These are phyloP conservation scores for Ceratocystiopsis sp. DNA, from an alignment of 2,329 filamentous ascomycete species.

Conservation along the genomic window DNA sequence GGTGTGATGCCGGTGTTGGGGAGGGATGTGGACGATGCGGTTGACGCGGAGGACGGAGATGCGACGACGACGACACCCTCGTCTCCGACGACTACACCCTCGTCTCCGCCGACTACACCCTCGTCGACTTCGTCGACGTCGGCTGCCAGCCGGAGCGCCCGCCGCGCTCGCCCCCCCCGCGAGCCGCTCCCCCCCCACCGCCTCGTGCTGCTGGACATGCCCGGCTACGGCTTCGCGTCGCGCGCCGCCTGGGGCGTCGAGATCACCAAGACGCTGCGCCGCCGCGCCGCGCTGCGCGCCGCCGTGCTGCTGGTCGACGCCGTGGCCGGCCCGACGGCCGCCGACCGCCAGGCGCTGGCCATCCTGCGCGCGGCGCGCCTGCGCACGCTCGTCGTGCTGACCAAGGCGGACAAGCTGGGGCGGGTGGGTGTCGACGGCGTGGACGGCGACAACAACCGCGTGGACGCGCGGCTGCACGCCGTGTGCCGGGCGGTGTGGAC, in stretches of 20 bases:
- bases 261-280: conserved; percentile 31
- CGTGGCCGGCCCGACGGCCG: conserved; percentile 31
- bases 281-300: conserved; percentile 29
- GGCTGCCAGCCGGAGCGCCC: conserved; percentile 7
- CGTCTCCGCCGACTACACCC: background rate
- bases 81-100: no score
- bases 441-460: conserved; percentile 1
- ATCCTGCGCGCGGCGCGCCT: conserved; percentile 27
- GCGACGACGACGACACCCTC: no score
- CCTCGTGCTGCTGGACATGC: conserved; percentile 24
- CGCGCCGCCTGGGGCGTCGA: conserved; percentile 33
- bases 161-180: conserved; percentile 6
- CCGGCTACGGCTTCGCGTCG: conserved; percentile 19
- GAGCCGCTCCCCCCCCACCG: conserved; percentile 27
- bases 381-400: conserved; percentile 33
- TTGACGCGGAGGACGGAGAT: no score
- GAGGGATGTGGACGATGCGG: conserved; percentile 10
- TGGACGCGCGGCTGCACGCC: no score
- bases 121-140: background rate
- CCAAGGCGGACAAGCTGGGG: conserved; percentile 35
- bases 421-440: background rate
- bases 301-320: conserved; percentile 36
- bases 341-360: conserved; percentile 29
- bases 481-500: conserved; percentile 16
- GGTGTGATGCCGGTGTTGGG: conserved; percentile 2